Evolutionary conservation across 2,329 filamentous ascomycete genomes (phyloP), one percentile per base, ranked within the genome.

Genomic region (Colletotrichum nymphaeae): DNA sequence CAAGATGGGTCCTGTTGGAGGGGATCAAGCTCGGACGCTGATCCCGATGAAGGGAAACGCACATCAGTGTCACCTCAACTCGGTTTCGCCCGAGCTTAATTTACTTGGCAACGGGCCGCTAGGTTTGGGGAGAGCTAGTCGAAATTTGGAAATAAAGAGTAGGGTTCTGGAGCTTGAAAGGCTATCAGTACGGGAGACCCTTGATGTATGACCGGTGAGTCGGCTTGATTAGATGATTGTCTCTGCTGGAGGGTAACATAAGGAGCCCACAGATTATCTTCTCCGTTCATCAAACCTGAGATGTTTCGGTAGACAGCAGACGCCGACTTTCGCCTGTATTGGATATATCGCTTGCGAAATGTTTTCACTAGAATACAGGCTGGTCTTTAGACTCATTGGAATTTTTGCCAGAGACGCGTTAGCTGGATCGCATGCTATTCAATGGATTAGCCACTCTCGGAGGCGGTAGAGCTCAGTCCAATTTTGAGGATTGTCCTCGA

Each of bases 41-140:
- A 56, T 35, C 66, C 53, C 55, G 24, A 22, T 37, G n/a, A 30
- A 30, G 30, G 32, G 55, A 62, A 69, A 71, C 67, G 28, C 24
- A 72, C 32, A 52, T 70, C 55, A 53, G 67, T 57, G 35, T 73
- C 67, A 71, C 67, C 67, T 66, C 55, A 73, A 56, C 52, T 73
- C 22, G 26, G 55, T 32, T 32, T 58, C 59, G 22, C 42, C 49
- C 60, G 60, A 71, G 67, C 67, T 71, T 71, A 60, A 66, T 30
- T 55, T 32, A 57, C 7, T 28, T 26, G 26, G 42, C 26, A 32
- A 56, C 59, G 60, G 59, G 24, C 32, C 37, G 37, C 30, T 42
- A 30, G 53, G 53, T 53, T 49, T 49, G 58, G 58, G 37, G 58
- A 2, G 22, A 26, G n/a, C 30, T 37, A 53, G 5, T 26, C 5